Evolutionary conservation across 1,284 basidiomycete genomes (phyloP).

Genomic region (Xerocomus minutiporus): DNA sequence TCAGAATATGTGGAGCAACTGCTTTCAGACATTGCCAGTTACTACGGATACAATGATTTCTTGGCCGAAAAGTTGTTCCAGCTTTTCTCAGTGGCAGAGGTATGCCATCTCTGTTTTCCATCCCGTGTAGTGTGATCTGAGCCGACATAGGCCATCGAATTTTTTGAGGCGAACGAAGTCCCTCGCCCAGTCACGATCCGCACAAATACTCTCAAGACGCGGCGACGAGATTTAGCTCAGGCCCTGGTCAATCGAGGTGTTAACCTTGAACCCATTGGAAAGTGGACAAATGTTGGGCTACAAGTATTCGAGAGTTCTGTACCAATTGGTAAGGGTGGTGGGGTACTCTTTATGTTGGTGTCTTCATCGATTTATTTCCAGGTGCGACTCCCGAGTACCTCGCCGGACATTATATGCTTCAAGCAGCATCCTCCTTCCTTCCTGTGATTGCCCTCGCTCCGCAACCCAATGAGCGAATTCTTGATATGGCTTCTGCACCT

Average conservation of each 20-base stretch:
- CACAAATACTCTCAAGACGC: conserved; percentile 93
- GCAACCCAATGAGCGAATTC: conserved; percentile 88
- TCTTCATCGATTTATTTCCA: conserved; percentile 22
- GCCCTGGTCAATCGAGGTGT: conserved; percentile 94
- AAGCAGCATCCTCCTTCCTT: conserved; percentile 98
- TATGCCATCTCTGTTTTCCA: conserved; percentile 27
- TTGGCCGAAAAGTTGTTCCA: conserved; percentile 93
- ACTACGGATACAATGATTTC: conserved; percentile 98
- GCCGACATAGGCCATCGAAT: conserved; percentile 80
- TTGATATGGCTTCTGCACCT: conserved; percentile 99
- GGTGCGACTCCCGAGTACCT: conserved; percentile 98
- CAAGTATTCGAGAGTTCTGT: conserved; percentile 97
- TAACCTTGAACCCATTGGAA: conserved; percentile 95
- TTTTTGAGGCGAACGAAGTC: conserved; percentile 98
- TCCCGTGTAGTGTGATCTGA: conserved; percentile 2
- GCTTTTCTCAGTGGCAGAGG: conserved; percentile 91
- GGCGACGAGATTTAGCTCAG: conserved; percentile 93
- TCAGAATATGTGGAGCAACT: conserved; percentile 91
- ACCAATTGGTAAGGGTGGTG: conserved; percentile 65
- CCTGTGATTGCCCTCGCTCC: conserved; percentile 95
- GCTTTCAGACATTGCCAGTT: conserved; percentile 83
- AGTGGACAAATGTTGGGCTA: conserved; percentile 97
- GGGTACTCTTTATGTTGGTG: not conserved
- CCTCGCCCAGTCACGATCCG: conserved; percentile 97
- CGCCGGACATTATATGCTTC: conserved; percentile 99